phyloP scores from a whole-genome alignment of 2,329 filamentous ascomycete species.

The Cladosporium sp. region DNA sequence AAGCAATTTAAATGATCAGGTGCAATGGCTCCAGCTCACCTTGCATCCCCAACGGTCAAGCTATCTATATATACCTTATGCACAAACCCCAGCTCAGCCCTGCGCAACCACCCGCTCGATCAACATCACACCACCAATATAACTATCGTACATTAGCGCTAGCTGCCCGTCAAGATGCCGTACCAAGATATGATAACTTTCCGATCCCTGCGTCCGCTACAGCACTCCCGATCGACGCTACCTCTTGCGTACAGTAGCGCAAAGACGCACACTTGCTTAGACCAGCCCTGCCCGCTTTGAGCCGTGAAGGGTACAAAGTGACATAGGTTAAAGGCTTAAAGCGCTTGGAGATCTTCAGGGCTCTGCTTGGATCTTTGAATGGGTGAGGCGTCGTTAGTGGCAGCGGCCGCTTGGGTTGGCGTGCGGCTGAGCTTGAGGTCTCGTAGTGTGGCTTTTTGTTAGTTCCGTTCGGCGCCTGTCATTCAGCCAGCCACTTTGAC shows the following conservation, averaged over 20 bases:
- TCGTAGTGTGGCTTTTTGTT: neutral
- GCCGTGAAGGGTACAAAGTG: no score
- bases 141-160: neutral
- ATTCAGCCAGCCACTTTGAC: no score
- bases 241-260: conserved; percentile 6
- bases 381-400: no score
- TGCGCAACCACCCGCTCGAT: neutral
- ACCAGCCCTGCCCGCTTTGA: no score
- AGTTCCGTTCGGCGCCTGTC: neutral
- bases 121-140: neutral
- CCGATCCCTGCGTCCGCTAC: neutral
- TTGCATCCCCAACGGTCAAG: no score
- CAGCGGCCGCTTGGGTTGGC: neutral
- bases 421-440: neutral
- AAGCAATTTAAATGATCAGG: no score
- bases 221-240: neutral
- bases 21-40: no score
- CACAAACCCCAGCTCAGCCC: no score
- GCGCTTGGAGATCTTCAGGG: neutral
- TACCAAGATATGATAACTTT: no score
- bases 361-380: neutral
- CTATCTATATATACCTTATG: no score
- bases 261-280: no score
- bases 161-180: neutral
- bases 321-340: neutral